phyloP scores from a whole-genome alignment of 306 rosid species.

The Senna siamea region DNA sequence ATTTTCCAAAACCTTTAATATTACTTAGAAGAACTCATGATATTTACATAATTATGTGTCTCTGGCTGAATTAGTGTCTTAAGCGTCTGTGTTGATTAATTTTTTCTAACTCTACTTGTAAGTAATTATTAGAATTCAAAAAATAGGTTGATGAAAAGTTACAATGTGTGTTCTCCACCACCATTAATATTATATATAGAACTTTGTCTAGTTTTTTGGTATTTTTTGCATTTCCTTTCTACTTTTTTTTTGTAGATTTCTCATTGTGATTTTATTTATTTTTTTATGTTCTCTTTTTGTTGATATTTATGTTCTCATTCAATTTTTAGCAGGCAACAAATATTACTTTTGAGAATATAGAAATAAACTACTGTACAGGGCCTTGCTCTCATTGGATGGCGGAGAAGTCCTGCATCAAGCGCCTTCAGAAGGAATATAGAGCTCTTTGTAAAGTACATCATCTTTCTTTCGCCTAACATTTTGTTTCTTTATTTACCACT shows the following conservation, averaged over 20 bases:
- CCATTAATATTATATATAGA: background rate
- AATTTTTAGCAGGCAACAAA: slow-evolving; percentile 44
- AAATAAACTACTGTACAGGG: slow-evolving; percentile 30
- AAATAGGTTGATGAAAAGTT: slow-evolving; percentile 1
- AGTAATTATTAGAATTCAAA: slow-evolving; percentile 20
- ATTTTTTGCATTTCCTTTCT: background rate
- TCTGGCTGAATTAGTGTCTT: background rate
- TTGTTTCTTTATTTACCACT: slow-evolving; percentile 18
- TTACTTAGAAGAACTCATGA: background rate
- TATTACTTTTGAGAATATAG: slow-evolving; percentile 21
- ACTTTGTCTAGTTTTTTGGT: background rate
- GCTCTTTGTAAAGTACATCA: slow-evolving; percentile 88
- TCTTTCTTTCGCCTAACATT: slow-evolving; percentile 26
- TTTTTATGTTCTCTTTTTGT: slow-evolving; percentile 5
- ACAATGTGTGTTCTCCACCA: slow-evolving; percentile 8
- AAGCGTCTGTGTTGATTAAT: slow-evolving; percentile 9
- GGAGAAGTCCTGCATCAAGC: slow-evolving; percentile 86
- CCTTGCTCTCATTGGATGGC: slow-evolving; percentile 71
- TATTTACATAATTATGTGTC: background rate
- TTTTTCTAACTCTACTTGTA: slow-evolving; percentile 17
- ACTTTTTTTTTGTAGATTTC: background rate
- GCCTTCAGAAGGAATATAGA: slow-evolving; percentile 98
- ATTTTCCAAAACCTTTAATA: background rate
- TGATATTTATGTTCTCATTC: slow-evolving; percentile 35
- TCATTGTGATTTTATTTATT: slow-evolving; percentile 20